Base-by-base conservation (phyloP, 2,329 filamentous ascomycete species). In the Trichoderma oligosporum region DNA sequence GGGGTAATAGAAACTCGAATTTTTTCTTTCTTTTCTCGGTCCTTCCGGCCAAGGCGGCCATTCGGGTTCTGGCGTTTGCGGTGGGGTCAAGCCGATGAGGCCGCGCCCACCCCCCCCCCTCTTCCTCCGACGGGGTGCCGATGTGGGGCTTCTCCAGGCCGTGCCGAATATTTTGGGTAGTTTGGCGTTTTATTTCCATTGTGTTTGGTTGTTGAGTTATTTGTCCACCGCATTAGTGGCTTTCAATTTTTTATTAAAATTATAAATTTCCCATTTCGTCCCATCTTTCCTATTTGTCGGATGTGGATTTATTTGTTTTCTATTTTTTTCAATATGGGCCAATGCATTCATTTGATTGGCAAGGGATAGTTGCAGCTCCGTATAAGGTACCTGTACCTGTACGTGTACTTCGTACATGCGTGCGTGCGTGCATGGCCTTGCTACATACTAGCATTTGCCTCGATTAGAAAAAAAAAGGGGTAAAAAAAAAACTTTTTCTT, bases 1-100 rank as follows among this genome's bases (percentile, higher is more conserved):
- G 68, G 69, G 68, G 69, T 71, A 71, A 71, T 71, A 61, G 65
- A 71, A 71, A 71, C 53, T 49, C 41, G 42, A 52, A 11, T 6
- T 47, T 36, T n/a, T 48, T 52, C 49, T 39, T 31, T 27, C 45
- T 46, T 6, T 47, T 36, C n/a, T 48, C 55, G 54, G 45, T 31
- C 33, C 45, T 46, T 29, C 55, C 56, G 51, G 58, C 54, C 60
- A 45, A 35, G 11, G n/a, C 45, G 16, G 47, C 33, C 36, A 41
- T 31, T 33, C n/a, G n/a, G n/a, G n/a, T n/a, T n/a, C 49, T 54
- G 44, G 39, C 6, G 7, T 36, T 35, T 20, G 31, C 29, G 31
- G 54, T 60, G 58, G 57, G 47, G 58, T 49, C 41, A 52, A n/a
- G 55, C 51, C 56, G 51, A 56, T 52, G 57, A 33, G 35, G 49